Percentiles rank a stretch among this genome's conserved stretches.
These are phyloP conservation scores for Cytospora schulzeri DNA, from an alignment of 2,329 filamentous ascomycete species.

Conservation along the genomic window DNA sequence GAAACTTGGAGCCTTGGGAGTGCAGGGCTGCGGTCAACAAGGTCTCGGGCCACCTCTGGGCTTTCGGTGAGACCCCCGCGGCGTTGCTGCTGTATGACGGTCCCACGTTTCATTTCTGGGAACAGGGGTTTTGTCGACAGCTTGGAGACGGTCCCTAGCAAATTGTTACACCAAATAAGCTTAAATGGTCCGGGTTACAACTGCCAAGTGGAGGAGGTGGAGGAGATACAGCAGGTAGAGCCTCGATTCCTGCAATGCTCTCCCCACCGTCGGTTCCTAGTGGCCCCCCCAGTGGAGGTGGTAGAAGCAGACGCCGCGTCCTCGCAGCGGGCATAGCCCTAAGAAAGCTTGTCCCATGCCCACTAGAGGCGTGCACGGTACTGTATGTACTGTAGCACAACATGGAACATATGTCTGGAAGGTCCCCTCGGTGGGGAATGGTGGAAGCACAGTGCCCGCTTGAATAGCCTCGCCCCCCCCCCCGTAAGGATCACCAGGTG, in stretches of 20 bases:
- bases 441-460: constrained; percentile 22
- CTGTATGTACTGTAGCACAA: constrained; percentile 1
- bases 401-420: not conserved
- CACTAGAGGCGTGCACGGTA: not conserved
- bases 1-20: not conserved
- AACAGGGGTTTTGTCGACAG: not conserved
- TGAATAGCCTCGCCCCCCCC: not conserved
- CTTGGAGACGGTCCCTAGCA: not conserved
- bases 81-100: not conserved
- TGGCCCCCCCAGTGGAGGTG: not conserved
- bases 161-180: not conserved
- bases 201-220: not conserved
- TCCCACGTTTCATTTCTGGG: not conserved
- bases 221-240: not conserved
- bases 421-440: constrained; percentile 18
- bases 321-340: constrained; percentile 17
- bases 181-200: not conserved
- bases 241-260: not conserved
- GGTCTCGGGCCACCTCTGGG: not conserved
- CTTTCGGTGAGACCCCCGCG: not conserved
- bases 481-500: not conserved
- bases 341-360: constrained; percentile 13
- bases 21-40: not conserved
- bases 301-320: not conserved
- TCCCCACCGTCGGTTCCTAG: not conserved